phyloP scores from a whole-genome alignment of 176 grass and related monocot species.

The barley (Hordeum vulgare) region DNA sequence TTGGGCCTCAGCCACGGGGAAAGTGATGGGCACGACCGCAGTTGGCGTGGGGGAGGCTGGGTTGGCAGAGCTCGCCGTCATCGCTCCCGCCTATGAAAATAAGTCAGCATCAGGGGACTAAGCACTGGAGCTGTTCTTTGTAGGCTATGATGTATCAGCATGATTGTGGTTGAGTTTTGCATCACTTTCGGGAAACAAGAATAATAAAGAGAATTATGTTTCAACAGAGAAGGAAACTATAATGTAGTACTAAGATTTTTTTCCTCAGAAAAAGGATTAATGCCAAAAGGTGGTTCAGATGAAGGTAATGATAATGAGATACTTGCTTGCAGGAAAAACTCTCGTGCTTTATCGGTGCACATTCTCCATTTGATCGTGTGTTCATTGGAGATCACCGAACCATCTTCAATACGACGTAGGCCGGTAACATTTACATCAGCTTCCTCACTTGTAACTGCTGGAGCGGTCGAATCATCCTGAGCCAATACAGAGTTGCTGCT shows the following conservation, averaged over 20 bases:
- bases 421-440: slow-evolving; percentile 25
- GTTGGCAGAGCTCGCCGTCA: too few relatives aligned
- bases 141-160: background rate
- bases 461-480: slow-evolving; percentile 45
- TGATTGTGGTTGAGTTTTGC: background rate
- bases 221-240: background rate
- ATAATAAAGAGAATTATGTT: background rate
- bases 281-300: background rate
- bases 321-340: slow-evolving; percentile 76
- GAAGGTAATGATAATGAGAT: slow-evolving; percentile 21
- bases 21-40: too few relatives aligned
- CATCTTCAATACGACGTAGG: slow-evolving; percentile 70
- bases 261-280: background rate
- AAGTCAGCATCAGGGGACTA: background rate
- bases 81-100: too few relatives aligned
- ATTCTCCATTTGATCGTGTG: slow-evolving; percentile 90
- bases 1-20: too few relatives aligned
- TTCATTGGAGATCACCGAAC: slow-evolving; percentile 79
- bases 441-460: slow-evolving; percentile 46
- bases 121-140: background rate
- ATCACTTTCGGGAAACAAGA: background rate
- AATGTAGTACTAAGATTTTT: background rate
- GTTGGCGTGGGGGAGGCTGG: too few relatives aligned
- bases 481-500: slow-evolving; percentile 42
- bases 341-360: slow-evolving; percentile 70